Evolutionary conservation across 768 basidiomycete genomes (phyloP).

Genomic region (Podaxis pistillaris): DNA sequence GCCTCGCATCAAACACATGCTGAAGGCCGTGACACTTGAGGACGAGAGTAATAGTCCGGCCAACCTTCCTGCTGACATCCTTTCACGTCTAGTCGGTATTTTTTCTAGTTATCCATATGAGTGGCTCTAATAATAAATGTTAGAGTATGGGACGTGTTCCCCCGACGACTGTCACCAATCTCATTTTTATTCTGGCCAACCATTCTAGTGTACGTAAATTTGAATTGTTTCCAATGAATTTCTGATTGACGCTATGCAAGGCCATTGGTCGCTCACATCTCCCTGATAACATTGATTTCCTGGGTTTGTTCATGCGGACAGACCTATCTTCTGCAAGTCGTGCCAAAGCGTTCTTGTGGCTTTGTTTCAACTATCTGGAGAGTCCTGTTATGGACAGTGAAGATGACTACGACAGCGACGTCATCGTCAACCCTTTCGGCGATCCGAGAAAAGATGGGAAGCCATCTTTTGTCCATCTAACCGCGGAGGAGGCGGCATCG

Average conservation of each 20-base stretch:
- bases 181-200: slow-evolving; percentile 66
- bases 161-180: slow-evolving; percentile 68
- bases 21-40: slow-evolving; percentile 58
- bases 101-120: slow-evolving; percentile 7
- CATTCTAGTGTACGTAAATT: slow-evolving; percentile 45
- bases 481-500: slow-evolving; percentile 33
- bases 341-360: slow-evolving; percentile 80
- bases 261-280: slow-evolving; percentile 65
- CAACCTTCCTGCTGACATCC: slow-evolving; percentile 56
- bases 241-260: slow-evolving; percentile 26
- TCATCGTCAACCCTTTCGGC: slow-evolving; percentile 57
- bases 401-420: slow-evolving; percentile 38
- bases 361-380: slow-evolving; percentile 80
- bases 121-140: slow-evolving; percentile 15
- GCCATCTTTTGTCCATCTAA: slow-evolving; percentile 38
- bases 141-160: slow-evolving; percentile 52
- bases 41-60: slow-evolving; percentile 45
- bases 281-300: slow-evolving; percentile 67
- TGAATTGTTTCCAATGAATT: neutral
- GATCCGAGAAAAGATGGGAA: slow-evolving; percentile 39
- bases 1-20: slow-evolving; percentile 72
- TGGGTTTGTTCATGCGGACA: slow-evolving; percentile 76
- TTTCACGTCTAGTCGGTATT: slow-evolving; percentile 48
- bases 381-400: slow-evolving; percentile 27
- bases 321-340: slow-evolving; percentile 74